Evolutionary conservation across 345 rosid species (phyloP), one percentile per base, ranked within the genome.

Genomic region (Moricandia arvensis): DNA sequence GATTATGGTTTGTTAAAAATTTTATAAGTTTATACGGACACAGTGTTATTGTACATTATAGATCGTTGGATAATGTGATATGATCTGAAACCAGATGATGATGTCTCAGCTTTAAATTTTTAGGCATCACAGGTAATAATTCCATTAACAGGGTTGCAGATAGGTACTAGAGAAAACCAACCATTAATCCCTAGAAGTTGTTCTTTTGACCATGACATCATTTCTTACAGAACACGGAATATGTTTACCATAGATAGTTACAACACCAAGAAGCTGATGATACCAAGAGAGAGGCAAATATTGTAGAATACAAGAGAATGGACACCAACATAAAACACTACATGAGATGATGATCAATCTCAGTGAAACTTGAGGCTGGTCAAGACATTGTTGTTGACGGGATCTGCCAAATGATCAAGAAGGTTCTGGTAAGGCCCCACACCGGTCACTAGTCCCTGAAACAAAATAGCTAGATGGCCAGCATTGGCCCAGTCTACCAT

Each of bases 401-500:
- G 97, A 79, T 95, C 99, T 16, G 97, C 86, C 89, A 95, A 82
- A 74, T 91, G 99, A 74, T 95, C 97, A 74, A 91, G 82, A 24
- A 91, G 96, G 93, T 91, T 95, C 73, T 91, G 99, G 88, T 71
- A 95, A 9, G 97, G 99, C 16, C 99, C 97, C 4, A 85, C 97
- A 0, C 99, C 97, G 0, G 97, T 95, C 27, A 95, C 99, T 3
- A 87, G 86, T 29, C 64, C 97, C 61, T 91, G 99, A 6, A 6
- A 90, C 53, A 63, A 91, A 91, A 83, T 79, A 91, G 15, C 97
- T 65, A 95, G 38, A 95, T 76, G 1, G 99, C 97, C 75, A 90
- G 73, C 97, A 95, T 91, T 1, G 99, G n/a, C n/a, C 99, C 80
- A 95, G 57, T 76, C 97, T 84, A 54, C 97, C 97, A 38, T 91